These are phyloP conservation scores for Xylaria hypoxylon DNA, from an alignment of 2,329 filamentous ascomycete species.

Conservation along the genomic window DNA sequence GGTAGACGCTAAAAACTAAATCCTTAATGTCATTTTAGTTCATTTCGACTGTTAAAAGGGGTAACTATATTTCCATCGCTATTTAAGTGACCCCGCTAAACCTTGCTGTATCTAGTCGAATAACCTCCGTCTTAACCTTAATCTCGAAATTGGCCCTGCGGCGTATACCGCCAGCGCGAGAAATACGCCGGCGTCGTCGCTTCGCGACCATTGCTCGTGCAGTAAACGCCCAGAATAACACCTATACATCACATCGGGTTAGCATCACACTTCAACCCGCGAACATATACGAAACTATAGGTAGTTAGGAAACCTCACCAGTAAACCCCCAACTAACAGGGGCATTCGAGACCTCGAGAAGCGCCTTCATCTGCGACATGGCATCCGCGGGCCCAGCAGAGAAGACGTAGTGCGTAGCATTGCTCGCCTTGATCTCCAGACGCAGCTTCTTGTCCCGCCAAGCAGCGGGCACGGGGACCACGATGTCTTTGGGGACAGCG, in stretches of 20 bases:
- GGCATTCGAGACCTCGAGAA: conserved; percentile 52
- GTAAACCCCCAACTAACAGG: conserved; percentile 57
- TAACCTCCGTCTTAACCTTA: conserved; percentile 23
- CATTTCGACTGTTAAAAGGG: too few species aligned
- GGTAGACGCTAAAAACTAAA: too few species aligned
- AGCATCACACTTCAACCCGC: conserved; percentile 1
- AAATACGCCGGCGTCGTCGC: conserved; percentile 60
- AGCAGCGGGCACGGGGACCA: conserved; percentile 54
- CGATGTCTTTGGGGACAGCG: conserved; percentile 53
- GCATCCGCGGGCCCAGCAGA: conserved; percentile 52
- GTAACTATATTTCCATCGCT: too few species aligned
- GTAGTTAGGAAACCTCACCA: conserved; percentile 45
- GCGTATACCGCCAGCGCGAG: conserved; percentile 60
- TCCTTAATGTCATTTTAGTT: not conserved
- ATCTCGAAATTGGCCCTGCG: conserved; percentile 53
- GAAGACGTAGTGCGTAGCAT: conserved; percentile 59
- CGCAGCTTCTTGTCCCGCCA: conserved; percentile 55
- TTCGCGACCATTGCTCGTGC: conserved; percentile 62
- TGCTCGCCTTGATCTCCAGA: conserved; percentile 57
- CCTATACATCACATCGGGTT: conserved; percentile 51
- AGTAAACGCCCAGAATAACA: conserved; percentile 63
- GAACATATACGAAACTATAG: not conserved
- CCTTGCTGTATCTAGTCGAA: not conserved
- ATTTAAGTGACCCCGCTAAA: too few species aligned
- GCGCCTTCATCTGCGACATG: conserved; percentile 49